Percentiles rank a stretch among this genome's conserved stretches.
phyloP scores from a whole-genome alignment of 2,329 filamentous ascomycete species.

The Neopestalotiopsis sp. region DNA sequence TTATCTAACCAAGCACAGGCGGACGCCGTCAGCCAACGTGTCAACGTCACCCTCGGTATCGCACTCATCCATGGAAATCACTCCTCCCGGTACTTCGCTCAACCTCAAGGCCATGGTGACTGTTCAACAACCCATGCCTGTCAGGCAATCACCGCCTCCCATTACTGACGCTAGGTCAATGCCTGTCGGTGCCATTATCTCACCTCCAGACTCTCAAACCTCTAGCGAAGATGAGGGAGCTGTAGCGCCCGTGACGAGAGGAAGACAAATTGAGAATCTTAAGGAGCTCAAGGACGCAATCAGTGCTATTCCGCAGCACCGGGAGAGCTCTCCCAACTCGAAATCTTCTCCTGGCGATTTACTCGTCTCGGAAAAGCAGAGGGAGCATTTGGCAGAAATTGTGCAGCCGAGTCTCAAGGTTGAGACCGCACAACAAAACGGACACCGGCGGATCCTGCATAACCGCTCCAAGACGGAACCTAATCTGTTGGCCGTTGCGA shows the following conservation, averaged over 20 bases:
- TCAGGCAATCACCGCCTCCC: conserved; percentile 86
- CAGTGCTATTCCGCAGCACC: conserved; percentile 74
- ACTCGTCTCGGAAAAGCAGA: conserved; percentile 43
- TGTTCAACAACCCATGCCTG: conserved; percentile 55
- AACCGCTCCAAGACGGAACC: conserved; percentile 63
- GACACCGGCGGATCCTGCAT: conserved; percentile 52
- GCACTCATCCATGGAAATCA: conserved; percentile 45
- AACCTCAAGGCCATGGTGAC: conserved; percentile 53
- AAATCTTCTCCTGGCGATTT: conserved; percentile 39
- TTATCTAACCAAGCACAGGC: conserved; percentile 68
- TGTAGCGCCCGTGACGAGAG: conserved; percentile 41
- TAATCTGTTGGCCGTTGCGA: conserved; percentile 47
- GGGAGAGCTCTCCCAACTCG: conserved; percentile 59
- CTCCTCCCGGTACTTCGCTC: conserved; percentile 56
- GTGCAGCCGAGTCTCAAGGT: conserved; percentile 47
- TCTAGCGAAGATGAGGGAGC: conserved; percentile 81
- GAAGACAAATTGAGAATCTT: conserved; percentile 57
- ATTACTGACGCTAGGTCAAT: conserved; percentile 74
- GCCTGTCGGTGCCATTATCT: conserved; percentile 84
- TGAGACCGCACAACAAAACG: conserved; percentile 42
- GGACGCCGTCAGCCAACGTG: conserved; percentile 56
- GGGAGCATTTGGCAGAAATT: conserved; percentile 37
- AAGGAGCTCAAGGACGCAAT: conserved; percentile 82
- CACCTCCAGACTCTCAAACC: conserved; percentile 78
- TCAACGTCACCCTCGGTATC: conserved; percentile 27